Conservation (phyloP, 345 rosid genomes). For the Salix viminalis region DNA sequence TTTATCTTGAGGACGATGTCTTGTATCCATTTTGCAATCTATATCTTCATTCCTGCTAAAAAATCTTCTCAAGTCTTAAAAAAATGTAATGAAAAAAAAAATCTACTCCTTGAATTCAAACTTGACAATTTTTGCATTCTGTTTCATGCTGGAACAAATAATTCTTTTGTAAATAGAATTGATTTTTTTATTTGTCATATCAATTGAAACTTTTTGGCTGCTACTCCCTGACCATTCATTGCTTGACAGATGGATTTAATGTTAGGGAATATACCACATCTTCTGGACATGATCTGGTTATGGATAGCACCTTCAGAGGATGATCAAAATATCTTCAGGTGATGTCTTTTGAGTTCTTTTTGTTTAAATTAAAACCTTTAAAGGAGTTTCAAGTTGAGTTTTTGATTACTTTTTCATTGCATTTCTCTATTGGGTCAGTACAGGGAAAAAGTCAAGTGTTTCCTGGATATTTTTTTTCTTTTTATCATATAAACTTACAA, state of each 20-base stretch:
- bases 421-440: background rate
- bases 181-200: background rate
- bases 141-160: background rate
- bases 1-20: background rate
- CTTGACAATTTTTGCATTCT: background rate
- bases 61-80: background rate
- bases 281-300: conserved; percentile 88
- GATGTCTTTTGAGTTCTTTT: conserved; percentile 2
- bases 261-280: conserved; percentile 82
- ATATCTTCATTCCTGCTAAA: background rate
- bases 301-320: conserved; percentile 97
- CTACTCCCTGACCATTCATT: conserved; percentile 18
- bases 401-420: background rate
- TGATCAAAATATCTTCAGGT: conserved; percentile 74
- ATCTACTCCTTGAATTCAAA: background rate
- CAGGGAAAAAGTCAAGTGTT: background rate
- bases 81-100: background rate
- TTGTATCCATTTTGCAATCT: background rate
- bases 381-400: background rate
- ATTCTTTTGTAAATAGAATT: background rate
- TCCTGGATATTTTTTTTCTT: background rate
- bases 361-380: no score
- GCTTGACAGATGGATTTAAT: conserved; percentile 81
- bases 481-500: background rate
- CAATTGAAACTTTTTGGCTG: background rate